Base-by-base conservation (phyloP, 1,139 yeast species). In the Wickerhamomyces sp. region DNA sequence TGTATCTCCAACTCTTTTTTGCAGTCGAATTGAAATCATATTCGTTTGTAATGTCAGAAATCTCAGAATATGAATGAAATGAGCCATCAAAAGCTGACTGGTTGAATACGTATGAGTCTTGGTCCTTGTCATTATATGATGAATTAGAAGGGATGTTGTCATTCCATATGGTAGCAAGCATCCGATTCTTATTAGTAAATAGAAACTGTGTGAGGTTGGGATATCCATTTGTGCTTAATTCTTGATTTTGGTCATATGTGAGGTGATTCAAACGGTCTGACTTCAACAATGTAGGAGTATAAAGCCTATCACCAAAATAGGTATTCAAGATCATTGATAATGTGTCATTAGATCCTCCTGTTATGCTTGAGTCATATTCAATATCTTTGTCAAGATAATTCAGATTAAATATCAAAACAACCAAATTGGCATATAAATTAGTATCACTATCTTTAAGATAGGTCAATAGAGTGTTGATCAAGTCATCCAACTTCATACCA, bases 351-450 rank as follows among this genome's bases (percentile, higher is more conserved):
- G 40, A 10, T 0, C 39, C 40, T 3, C 58, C 54, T 8, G 37
- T 37, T 3, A 36, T 27, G 4, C 39, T 27, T 18, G 39, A 8
- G 7, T 42, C 31, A 15, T 26, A 49, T 2, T 18, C 29, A 2
- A 39, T 23, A 34, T 40, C 34, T 45, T 47, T 10, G 33, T 40
- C 9, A 42, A 49, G 39, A 44, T 43, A 34, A 48, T 34, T 41
- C 45, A 79, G 64, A 47, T 74, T 73, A 45, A 84, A 58, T n/a
- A 82, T 60, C 23, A 88, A 34, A 41, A 72, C 70, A n/a, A 86
- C 39, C 32, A 79, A 57, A 57, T 79, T 75, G 2, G 79, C 85
- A 18, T 75, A 69, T 51, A 82, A 56, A 48, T 76, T 75, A 26
- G 81, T 77, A 51, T 85, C 79, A 2, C 90, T 79, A 2, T 50